Base-by-base conservation (phyloP, 177 flowering plant genomes). In the Vitis hybrid region DNA sequence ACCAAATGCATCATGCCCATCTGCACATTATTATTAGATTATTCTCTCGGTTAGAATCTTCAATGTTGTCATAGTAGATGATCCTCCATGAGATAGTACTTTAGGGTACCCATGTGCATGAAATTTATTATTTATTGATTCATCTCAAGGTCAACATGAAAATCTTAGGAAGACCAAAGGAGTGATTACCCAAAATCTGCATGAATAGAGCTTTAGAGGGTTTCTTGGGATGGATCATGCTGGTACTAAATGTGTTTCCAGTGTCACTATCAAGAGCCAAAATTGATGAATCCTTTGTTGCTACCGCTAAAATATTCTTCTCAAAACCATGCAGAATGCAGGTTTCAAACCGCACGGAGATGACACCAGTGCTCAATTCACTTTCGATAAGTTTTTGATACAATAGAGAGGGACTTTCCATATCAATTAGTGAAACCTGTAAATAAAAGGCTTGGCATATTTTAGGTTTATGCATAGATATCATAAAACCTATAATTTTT, bases 251-350 rank as follows among this genome's bases (percentile, higher is more conserved):
- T 65, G 72, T 74, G 68, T 79, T 87, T 72, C 97, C 97, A 60
- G 79, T 83, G 30, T 88, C 92, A 69, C 79, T 79, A 48, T 92
- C 98, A 67, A 94, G 81, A 58, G 90, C 90, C 73, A 86, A 55
- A 74, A 90, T 67, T 41, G 98, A 92, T 13, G 97, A 92, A 80
- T 94, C 98, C 75, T 77, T 88, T 27, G 90, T 80, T 20, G 89
- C 91, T 61, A 90, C 91, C 55, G 86, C 74, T 41, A 94, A 63
- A 72, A 86, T 73, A 53, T 88, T 89, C 79, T 90, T 92, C 81
- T 91, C 92, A 78, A 91, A 89, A 57, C 93, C 96, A 65, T 85
- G 92, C 57, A 87, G 71, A 71, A 63, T 80, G 82, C 93, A 88
- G 65, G 82, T 81, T 72, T 76, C 81, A 75, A 87, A 86, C 75